Percentiles rank a stretch among this genome's conserved stretches.
These are phyloP conservation scores for Prunus dulcis DNA, from an alignment of 306 rosid genomes.

Conservation along the genomic window DNA sequence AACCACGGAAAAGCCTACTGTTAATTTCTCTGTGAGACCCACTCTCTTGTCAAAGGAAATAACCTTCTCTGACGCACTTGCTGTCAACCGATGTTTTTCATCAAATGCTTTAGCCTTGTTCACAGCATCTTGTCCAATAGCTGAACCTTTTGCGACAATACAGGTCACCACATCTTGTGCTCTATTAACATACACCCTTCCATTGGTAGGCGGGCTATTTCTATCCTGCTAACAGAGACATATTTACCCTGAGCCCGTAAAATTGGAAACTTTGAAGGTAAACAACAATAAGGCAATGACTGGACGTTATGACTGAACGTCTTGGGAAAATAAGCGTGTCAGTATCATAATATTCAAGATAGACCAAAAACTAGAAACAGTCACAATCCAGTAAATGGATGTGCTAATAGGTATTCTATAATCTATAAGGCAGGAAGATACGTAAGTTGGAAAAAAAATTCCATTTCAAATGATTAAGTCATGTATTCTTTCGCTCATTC, in stretches of 20 bases:
- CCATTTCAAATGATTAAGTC: background rate
- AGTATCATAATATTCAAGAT: background rate
- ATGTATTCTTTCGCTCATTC: background rate
- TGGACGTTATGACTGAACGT: background rate
- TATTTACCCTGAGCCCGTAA: slow-evolving; percentile 5
- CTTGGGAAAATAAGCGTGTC: background rate
- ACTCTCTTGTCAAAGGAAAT: slow-evolving; percentile 76
- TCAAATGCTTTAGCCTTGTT: slow-evolving; percentile 97
- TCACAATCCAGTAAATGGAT: background rate
- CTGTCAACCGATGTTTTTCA: slow-evolving; percentile 77
- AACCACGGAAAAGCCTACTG: slow-evolving; percentile 75
- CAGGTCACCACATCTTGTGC: slow-evolving; percentile 79
- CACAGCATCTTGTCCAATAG: slow-evolving; percentile 80
- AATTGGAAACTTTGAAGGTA: slow-evolving; percentile 1
- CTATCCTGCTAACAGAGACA: slow-evolving; percentile 44
- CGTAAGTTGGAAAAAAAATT: background rate
- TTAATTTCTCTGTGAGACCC: slow-evolving; percentile 74
- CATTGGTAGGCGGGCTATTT: slow-evolving; percentile 35
- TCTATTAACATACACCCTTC: slow-evolving; percentile 61
- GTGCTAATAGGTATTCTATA: background rate
- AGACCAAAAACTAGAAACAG: background rate
- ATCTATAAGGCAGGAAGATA: background rate
- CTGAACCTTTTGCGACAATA: slow-evolving; percentile 79
- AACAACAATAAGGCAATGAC: background rate
- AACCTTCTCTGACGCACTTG: slow-evolving; percentile 88